Evolutionary conservation across 163 green algal genomes (phyloP).

Genomic region (Scenedesmus sp.): DNA sequence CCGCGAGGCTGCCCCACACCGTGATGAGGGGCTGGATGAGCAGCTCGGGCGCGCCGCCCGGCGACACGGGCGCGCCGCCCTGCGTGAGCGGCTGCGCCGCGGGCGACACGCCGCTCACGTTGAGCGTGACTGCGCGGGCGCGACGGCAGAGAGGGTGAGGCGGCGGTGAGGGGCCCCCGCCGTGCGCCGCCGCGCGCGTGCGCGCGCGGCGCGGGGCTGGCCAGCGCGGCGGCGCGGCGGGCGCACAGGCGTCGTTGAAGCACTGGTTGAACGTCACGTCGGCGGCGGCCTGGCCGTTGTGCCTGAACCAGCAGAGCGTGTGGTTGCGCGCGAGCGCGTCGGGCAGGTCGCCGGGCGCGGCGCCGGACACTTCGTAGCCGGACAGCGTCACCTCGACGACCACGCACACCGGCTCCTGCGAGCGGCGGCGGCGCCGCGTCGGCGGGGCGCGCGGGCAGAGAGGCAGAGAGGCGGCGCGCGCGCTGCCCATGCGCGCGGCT

Average conservation of each 20-base stretch:
- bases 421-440: too few relatives aligned
- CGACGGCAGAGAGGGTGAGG: not conserved
- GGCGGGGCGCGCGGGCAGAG: too few relatives aligned
- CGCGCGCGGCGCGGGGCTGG: not conserved
- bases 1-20: not conserved
- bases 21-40: constrained; percentile 22
- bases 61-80: not conserved
- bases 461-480: too few relatives aligned
- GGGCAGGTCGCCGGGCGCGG: not conserved
- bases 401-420: not conserved
- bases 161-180: not conserved
- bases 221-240: not conserved
- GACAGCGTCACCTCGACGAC: not conserved
- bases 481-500: not conserved
- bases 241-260: not conserved
- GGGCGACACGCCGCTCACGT: constrained; percentile 23
- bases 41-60: not conserved
- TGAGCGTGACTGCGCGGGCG: constrained; percentile 3
- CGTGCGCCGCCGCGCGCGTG: not conserved
- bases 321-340: not conserved
- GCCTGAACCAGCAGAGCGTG: constrained; percentile 14
- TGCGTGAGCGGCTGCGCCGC: constrained; percentile 21
- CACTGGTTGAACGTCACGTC: not conserved
- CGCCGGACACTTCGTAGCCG: not conserved
- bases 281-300: constrained; percentile 15